These are phyloP conservation scores for Camelina hispida DNA, from an alignment of 345 rosid genomes.

Conservation along the genomic window DNA sequence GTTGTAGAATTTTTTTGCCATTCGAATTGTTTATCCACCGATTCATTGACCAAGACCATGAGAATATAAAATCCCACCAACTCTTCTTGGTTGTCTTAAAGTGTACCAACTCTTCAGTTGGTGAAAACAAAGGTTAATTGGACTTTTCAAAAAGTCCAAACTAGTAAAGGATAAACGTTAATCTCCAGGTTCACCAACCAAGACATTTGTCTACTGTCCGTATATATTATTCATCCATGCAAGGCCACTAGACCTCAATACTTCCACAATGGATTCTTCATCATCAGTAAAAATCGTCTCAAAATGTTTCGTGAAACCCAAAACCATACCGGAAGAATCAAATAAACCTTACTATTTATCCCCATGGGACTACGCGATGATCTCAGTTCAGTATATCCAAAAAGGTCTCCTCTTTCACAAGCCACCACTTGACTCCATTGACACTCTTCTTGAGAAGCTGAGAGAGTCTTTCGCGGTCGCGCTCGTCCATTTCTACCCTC, in stretches of 20 bases:
- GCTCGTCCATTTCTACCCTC: constrained; percentile 81
- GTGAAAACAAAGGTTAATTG: background rate
- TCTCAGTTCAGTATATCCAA: constrained; percentile 73
- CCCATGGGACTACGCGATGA: constrained; percentile 77
- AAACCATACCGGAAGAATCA: constrained; percentile 44
- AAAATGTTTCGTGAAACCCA: constrained; percentile 48
- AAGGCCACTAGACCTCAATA: background rate
- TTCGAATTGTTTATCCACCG: too few species aligned
- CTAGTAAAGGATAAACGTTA: background rate
- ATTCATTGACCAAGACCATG: background rate
- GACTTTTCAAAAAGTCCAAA: background rate
- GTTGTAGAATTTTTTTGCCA: too few species aligned
- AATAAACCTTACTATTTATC: constrained; percentile 57
- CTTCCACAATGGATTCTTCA: constrained; percentile 33
- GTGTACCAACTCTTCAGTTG: background rate
- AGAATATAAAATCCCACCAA: background rate
- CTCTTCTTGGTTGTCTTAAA: background rate
- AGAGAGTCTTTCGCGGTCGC: constrained; percentile 64
- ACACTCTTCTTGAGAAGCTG: constrained; percentile 48
- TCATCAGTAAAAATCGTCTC: constrained; percentile 33
- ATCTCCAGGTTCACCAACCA: background rate
- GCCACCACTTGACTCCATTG: constrained; percentile 54
- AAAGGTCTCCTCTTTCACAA: constrained; percentile 69
- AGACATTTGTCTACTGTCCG: background rate
- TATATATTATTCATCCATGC: background rate